These are phyloP conservation scores for Rhodotorula sp. DNA, from an alignment of 1,284 basidiomycete genomes.

Conservation along the genomic window DNA sequence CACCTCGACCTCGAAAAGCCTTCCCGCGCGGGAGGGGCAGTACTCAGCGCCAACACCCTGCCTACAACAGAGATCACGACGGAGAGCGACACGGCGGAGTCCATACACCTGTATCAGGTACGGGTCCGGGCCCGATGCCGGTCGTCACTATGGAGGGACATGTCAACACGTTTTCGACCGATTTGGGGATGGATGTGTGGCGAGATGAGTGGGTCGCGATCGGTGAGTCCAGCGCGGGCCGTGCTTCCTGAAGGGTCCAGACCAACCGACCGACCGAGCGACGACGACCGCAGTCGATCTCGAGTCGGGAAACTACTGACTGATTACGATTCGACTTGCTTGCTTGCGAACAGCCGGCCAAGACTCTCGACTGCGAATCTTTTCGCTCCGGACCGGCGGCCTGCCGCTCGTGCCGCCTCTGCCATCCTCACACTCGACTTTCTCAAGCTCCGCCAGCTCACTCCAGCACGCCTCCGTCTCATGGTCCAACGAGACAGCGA, in stretches of 20 bases:
- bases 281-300: no score
- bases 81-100: neutral
- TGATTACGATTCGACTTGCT: no score
- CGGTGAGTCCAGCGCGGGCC: neutral
- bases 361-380: constrained; percentile 27
- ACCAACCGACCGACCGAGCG: no score
- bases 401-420: neutral
- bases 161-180: constrained; percentile 20
- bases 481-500: neutral
- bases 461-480: neutral
- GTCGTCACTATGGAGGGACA: constrained; percentile 13
- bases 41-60: neutral
- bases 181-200: constrained; percentile 31
- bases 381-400: constrained; percentile 25
- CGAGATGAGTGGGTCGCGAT: constrained; percentile 24
- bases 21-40: neutral
- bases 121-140: neutral
- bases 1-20: neutral
- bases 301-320: neutral
- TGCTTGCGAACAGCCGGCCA: constrained; percentile 18
- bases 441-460: neutral
- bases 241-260: no score
- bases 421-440: neutral
- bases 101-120: neutral
- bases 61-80: neutral